These are phyloP conservation scores for Anthoceros angustus DNA, from an alignment of 225 moss, liverwort and hornwort genomes.

Conservation along the genomic window DNA sequence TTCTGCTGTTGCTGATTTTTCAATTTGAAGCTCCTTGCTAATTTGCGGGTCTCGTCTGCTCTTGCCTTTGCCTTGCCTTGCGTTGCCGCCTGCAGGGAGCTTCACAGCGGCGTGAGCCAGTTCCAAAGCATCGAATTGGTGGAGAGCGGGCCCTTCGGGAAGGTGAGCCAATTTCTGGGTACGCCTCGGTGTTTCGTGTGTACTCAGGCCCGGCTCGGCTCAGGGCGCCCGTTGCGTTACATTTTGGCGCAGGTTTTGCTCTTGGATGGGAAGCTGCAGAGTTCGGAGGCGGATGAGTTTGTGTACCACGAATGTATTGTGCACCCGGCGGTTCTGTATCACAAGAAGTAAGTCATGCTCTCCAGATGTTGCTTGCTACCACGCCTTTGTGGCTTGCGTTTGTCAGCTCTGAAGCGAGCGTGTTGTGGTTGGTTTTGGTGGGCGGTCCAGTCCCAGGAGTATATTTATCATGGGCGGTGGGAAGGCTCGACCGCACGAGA, in stretches of 20 bases:
- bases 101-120: slow-evolving; percentile 70
- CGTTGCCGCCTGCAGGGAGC: slow-evolving; percentile 17
- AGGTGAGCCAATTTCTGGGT: no score
- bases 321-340: slow-evolving; percentile 73
- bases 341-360: slow-evolving; percentile 39
- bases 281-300: slow-evolving; percentile 85
- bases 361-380: background rate
- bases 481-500: slow-evolving; percentile 90
- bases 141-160: slow-evolving; percentile 84
- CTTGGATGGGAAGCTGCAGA: slow-evolving; percentile 86
- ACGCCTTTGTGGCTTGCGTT: no score
- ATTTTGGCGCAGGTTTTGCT: no score
- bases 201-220: no score
- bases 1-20: background rate
- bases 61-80: background rate
- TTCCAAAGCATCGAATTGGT: slow-evolving; percentile 84
- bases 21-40: no score
- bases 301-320: slow-evolving; percentile 79
- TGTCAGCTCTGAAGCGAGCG: background rate
- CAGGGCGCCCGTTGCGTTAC: no score
- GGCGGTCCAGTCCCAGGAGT: slow-evolving; percentile 37
- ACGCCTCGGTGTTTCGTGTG: no score
- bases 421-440: background rate
- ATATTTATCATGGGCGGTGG: slow-evolving; percentile 97
- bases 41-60: no score